Evolutionary conservation across 1,284 basidiomycete species (phyloP).

Genomic region (Pseudozyma thailandica): DNA sequence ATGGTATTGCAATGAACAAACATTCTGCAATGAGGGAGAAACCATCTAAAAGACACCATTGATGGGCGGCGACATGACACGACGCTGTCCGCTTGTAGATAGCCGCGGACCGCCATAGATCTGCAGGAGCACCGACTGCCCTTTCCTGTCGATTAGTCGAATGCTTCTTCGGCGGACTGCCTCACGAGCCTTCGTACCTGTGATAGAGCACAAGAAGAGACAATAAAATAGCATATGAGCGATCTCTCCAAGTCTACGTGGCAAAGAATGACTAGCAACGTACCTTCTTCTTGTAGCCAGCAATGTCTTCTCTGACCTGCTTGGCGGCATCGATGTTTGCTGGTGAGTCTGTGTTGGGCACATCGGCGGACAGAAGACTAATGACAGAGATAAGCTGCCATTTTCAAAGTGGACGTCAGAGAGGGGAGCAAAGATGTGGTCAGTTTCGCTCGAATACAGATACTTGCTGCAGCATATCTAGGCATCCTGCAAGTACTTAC

Average conservation of each 20-base stretch:
- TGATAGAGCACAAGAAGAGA: not conserved
- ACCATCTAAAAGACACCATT: not conserved
- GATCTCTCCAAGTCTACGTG: too few species aligned
- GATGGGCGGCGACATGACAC: not conserved
- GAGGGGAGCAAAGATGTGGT: not conserved
- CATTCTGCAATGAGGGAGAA: not conserved
- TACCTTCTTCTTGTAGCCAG: constrained; percentile 65
- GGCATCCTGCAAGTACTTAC: constrained; percentile 73
- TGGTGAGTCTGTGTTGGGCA: constrained; percentile 91
- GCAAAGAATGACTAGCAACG: constrained; percentile 6
- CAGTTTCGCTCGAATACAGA: not conserved
- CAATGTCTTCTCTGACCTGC: constrained; percentile 65
- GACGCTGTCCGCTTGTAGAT: not conserved
- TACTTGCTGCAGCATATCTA: not conserved
- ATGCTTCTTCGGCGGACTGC: constrained; percentile 64
- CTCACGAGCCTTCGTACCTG: constrained; percentile 64
- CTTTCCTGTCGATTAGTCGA: constrained; percentile 23
- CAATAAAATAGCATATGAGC: not conserved
- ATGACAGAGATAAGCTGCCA: constrained; percentile 92
- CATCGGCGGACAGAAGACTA: constrained; percentile 89
- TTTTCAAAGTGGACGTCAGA: not conserved
- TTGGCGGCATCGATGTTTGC: constrained; percentile 89
- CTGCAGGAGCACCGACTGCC: not conserved
- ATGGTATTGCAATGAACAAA: constrained; percentile 5
- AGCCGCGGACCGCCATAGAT: not conserved